phyloP scores from a whole-genome alignment of 2,329 filamentous ascomycete genomes.

The Dothideomycetes sp. region DNA sequence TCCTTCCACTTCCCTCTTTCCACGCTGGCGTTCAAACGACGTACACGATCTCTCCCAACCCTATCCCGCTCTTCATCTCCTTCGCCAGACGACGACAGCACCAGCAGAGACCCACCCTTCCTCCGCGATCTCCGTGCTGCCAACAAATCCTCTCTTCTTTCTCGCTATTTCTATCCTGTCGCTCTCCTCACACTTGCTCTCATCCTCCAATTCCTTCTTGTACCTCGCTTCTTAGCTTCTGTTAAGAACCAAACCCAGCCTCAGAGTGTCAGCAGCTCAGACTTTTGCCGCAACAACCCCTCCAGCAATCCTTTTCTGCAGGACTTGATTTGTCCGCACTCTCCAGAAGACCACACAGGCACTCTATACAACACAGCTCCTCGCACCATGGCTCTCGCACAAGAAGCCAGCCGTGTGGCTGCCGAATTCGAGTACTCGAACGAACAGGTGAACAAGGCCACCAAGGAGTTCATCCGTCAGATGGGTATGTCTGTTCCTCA shows the following conservation, averaged over 20 bases:
- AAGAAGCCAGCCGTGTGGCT: conserved; percentile 71
- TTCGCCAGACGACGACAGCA: conserved; percentile 11
- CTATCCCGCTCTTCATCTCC: conserved; percentile 14
- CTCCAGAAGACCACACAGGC: conserved; percentile 5
- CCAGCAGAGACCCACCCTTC: conserved; percentile 22
- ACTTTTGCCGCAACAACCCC: conserved; percentile 16
- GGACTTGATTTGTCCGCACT: conserved; percentile 26
- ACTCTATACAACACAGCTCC: conserved; percentile 17
- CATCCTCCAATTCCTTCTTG: conserved; percentile 19
- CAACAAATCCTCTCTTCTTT: conserved; percentile 15
- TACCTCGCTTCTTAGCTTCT: conserved; percentile 11
- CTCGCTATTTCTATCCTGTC: conserved; percentile 17
- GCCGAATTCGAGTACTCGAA: conserved; percentile 78
- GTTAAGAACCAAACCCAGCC: conserved; percentile 7
- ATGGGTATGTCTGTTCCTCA: conserved; percentile 52
- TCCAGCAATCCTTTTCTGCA: conserved; percentile 28
- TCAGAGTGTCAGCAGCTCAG: neutral
- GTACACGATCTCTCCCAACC: conserved; percentile 16
- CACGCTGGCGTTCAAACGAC: conserved; percentile 15
- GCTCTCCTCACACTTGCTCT: conserved; percentile 19
- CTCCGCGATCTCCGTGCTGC: conserved; percentile 21
- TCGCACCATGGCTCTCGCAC: conserved; percentile 45
- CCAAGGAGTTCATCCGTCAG: conserved; percentile 76
- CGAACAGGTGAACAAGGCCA: conserved; percentile 67
- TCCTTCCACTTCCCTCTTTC: conserved; percentile 17